Evolutionary conservation across 2,329 filamentous ascomycete genomes (phyloP), one percentile per base, ranked within the genome.

Genomic region (Sporothrix mexicana): DNA sequence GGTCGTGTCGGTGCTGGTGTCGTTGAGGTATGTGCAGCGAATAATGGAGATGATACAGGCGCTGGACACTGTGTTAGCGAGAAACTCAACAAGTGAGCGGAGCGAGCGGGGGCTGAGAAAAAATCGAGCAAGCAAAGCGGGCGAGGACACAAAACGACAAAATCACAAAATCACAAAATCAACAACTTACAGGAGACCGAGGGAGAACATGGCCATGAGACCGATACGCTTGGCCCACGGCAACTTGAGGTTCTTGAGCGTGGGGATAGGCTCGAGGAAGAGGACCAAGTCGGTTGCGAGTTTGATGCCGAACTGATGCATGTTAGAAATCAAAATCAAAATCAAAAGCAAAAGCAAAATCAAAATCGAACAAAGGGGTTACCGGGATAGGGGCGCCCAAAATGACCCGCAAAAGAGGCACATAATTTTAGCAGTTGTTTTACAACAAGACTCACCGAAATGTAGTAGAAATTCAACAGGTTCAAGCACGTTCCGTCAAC

Each of bases 41-140:
- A 82, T 81, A 62, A 82, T 77, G 9, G 81, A 83, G 69, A 83
- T 82, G 17, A 80, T 78, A 70, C 80, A 82, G 0, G 81, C 82
- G 5, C 57, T 61, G 57, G 12, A 6, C 7, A 6, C 7, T 36
- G 30, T 36, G 30, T 36, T 36, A 36, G 30, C 30, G 30, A 49
- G 13, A 12, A 20, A 1, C 9, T 43, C 23, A 43, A 36, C 59
- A 4, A 62, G 30, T 15, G 23, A 57, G 9, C 5, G 10, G 13
- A 55, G n/a, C n/a, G 53, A 55, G 53, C 13, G 13, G 17, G 47
- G 10, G n/a, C n/a, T n/a, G n/a, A n/a, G 1, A 20, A 23, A 57
- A 12, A 10, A 57, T 36, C 23, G 55, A 59, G 55, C 17, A 25
- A 30, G 55, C 55, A 12, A 30, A 59, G 55, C 55, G 55, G 41